phyloP scores from a whole-genome alignment of 2,329 filamentous ascomycete species.

The Aquanectria penicillioides region DNA sequence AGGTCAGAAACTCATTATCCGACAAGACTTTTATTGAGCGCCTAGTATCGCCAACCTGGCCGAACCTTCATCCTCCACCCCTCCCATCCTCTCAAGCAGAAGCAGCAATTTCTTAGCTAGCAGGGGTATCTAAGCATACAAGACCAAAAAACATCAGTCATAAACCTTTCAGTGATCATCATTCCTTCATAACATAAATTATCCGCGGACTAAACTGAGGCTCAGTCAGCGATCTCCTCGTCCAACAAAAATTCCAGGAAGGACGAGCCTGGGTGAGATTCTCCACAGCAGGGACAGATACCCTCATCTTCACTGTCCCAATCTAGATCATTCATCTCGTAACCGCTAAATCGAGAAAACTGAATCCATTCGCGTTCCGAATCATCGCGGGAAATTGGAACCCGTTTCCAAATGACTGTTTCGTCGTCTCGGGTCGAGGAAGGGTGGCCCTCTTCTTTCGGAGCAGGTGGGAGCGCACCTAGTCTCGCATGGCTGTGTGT shows the following conservation, averaged over 20 bases:
- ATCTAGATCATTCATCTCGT: slow-evolving; percentile 47
- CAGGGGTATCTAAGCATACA: slow-evolving; percentile 43
- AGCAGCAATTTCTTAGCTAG: slow-evolving; percentile 34
- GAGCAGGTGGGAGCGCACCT: slow-evolving; percentile 52
- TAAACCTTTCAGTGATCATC: slow-evolving; percentile 24
- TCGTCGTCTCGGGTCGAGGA: slow-evolving; percentile 53
- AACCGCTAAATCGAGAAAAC: slow-evolving; percentile 55
- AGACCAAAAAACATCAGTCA: slow-evolving; percentile 30
- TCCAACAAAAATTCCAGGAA: slow-evolving; percentile 46
- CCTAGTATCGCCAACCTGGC: slow-evolving; percentile 17
- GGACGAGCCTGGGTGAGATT: slow-evolving; percentile 49
- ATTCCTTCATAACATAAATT: slow-evolving; percentile 23
- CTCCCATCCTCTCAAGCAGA: slow-evolving; percentile 19
- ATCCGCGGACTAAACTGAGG: slow-evolving; percentile 28
- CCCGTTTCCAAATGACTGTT: slow-evolving; percentile 61
- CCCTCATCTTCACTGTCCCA: slow-evolving; percentile 49
- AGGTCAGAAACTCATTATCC: neutral
- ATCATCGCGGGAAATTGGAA: slow-evolving; percentile 54
- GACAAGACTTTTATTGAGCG: slow-evolving; percentile 15
- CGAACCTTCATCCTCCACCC: slow-evolving; percentile 15
- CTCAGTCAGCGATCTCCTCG: slow-evolving; percentile 41
- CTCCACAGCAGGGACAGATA: slow-evolving; percentile 53
- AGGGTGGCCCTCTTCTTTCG: slow-evolving; percentile 55
- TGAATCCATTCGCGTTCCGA: slow-evolving; percentile 58
- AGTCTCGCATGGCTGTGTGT: slow-evolving; percentile 42